Conservation (phyloP, 139 green algal genomes). For the Micromonas pusilla region DNA sequence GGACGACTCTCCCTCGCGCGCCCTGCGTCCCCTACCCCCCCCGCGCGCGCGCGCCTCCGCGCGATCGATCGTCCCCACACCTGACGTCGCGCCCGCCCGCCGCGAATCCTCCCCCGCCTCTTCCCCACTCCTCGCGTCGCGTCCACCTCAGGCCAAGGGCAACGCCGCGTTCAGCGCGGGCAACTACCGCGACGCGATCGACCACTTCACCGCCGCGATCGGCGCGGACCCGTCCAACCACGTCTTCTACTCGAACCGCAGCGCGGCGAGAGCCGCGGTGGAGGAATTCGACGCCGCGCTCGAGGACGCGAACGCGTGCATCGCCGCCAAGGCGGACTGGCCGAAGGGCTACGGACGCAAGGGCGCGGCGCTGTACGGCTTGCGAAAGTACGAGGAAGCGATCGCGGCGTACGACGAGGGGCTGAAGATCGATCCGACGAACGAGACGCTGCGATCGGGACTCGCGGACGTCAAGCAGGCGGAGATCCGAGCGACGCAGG, state of each 20-base stretch:
- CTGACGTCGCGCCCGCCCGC: too few relatives aligned
- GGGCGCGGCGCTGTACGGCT: conserved; percentile 70
- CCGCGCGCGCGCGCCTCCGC: too few relatives aligned
- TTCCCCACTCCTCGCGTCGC: not conserved
- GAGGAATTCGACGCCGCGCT: conserved; percentile 73
- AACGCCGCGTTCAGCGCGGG: conserved; percentile 83
- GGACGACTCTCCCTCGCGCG: too few relatives aligned
- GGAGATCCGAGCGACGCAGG: conserved; percentile 20
- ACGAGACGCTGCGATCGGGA: conserved; percentile 44
- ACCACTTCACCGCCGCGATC: conserved; percentile 60
- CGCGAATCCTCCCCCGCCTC: too few relatives aligned
- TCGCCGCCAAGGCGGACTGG: conserved; percentile 84
- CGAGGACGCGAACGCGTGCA: conserved; percentile 65
- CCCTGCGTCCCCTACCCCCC: too few relatives aligned
- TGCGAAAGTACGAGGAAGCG: conserved; percentile 63
- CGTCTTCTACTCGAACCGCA: conserved; percentile 75
- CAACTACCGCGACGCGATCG: conserved; percentile 73
- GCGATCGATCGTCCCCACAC: too few relatives aligned
- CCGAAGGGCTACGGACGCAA: conserved; percentile 88
- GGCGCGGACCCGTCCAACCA: conserved; percentile 29
- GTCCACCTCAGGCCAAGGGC: conserved; percentile 66
- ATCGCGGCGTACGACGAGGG: conserved; percentile 73
- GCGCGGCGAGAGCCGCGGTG: conserved; percentile 56
- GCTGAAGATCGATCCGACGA: conserved; percentile 67
- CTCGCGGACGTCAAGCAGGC: conserved; percentile 38